Conservation (phyloP, 2,329 filamentous ascomycete genomes). For the Aureobasidium sp. region DNA sequence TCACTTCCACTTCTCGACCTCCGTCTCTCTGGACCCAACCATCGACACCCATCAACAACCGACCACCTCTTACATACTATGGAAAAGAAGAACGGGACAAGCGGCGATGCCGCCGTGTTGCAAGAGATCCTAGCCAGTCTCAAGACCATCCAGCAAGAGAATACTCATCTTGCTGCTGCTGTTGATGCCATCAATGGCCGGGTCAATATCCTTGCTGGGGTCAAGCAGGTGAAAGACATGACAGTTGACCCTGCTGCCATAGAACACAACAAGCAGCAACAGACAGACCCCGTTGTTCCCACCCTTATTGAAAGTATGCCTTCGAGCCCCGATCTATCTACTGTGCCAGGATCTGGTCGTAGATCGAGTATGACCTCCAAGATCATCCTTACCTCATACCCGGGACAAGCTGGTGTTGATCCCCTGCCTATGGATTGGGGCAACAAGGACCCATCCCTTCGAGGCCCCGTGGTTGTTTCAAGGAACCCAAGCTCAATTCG, state of each 20-base stretch:
- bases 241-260: constrained; percentile 27
- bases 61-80: neutral
- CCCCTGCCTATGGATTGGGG: constrained; percentile 88
- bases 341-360: neutral
- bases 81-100: neutral
- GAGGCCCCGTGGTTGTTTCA: constrained; percentile 85
- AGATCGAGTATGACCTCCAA: constrained; percentile 42
- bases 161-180: constrained; percentile 45
- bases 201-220: constrained; percentile 51
- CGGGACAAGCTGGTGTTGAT: constrained; percentile 87
- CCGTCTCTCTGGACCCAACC: neutral
- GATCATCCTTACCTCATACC: constrained; percentile 74
- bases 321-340: neutral
- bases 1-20: neutral
- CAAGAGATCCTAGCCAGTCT: constrained; percentile 48
- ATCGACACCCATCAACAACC: neutral
- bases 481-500: constrained; percentile 66
- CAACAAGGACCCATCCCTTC: constrained; percentile 59
- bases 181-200: constrained; percentile 53
- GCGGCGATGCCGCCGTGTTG: constrained; percentile 27
- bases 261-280: constrained; percentile 1
- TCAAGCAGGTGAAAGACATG: constrained; percentile 48
- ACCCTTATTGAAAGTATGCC: neutral
- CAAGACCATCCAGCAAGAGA: constrained; percentile 47
- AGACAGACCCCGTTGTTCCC: neutral